Conservation (phyloP, 177 flowering plant species). For the Tripterygium wilfordii region DNA sequence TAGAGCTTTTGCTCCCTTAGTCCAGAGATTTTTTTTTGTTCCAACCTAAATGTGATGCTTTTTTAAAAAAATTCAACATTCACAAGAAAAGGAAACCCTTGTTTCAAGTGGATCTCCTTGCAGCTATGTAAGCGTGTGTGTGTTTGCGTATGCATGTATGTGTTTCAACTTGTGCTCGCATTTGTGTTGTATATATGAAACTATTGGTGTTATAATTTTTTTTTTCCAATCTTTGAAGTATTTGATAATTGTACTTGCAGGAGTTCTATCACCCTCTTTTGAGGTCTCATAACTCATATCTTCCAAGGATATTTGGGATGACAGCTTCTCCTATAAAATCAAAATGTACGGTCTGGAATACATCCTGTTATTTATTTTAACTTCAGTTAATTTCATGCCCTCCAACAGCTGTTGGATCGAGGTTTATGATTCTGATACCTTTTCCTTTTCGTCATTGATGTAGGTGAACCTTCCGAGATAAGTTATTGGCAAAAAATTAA, state of each 20-base stretch:
- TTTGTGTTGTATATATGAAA: too few relatives aligned
- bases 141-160: too few relatives aligned
- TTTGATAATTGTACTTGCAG: constrained; percentile 32
- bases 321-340: constrained; percentile 85
- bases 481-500: constrained; percentile 42
- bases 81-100: too few relatives aligned
- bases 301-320: constrained; percentile 91
- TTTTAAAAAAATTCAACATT: too few relatives aligned
- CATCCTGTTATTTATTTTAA: not conserved
- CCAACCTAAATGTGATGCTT: too few relatives aligned
- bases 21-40: too few relatives aligned
- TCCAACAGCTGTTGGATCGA: not conserved
- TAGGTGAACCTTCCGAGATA: constrained; percentile 37
- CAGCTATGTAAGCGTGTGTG: too few relatives aligned
- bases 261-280: constrained; percentile 68
- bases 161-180: too few relatives aligned
- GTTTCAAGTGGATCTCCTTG: too few relatives aligned
- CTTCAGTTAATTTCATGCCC: not conserved
- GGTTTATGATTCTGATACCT: not conserved
- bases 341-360: constrained; percentile 46
- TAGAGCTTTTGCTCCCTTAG: too few relatives aligned
- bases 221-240: too few relatives aligned
- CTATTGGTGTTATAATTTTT: too few relatives aligned
- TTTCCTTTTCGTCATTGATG: not conserved
- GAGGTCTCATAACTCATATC: constrained; percentile 12